Base-by-base conservation (phyloP, 306 rosid species). In the Canavalia gladiata region DNA sequence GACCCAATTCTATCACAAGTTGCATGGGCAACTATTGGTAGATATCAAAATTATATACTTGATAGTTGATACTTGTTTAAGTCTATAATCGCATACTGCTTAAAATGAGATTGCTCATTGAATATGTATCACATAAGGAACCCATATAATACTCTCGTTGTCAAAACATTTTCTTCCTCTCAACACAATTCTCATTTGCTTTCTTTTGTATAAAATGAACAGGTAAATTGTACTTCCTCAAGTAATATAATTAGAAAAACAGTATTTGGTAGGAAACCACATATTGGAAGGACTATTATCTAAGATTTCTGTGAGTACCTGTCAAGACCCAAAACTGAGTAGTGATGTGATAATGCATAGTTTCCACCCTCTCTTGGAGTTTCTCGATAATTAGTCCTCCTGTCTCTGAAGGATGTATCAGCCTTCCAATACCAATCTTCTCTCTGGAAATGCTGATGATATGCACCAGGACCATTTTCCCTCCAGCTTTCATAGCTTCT, bases 351-450 rank as follows among this genome's bases (percentile, higher is more conserved):
- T 68, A 93, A 83, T 45, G 90, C 90, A 81, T 89, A 91, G 87
- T 85, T 85, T 39, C 84, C 78, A 57, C 84, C 84, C 62, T 87
- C 91, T 72, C 89, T 88, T 42, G 99, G 94, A 84, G 84, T 43
- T 84, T 92, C 91, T 75, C 82, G 87, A 86, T 88, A 87, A 81
- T 85, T 87, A 71, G 90, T 80, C 83, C 90, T 87, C 68, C 82
- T 82, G 77, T 93, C 91, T 75, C 81, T 90, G 71, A 83, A 87
- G 72, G 96, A 90, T 43, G 91, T 68, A 74, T 90, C 95, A 12
- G 97, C 29, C 85, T 96, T 92, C 99, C 99, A 96, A 84, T 96
- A 96, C 99, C 99, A 96, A 83, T 96, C 99, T 18, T 96, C 98
- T 81, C 98, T 88, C 86, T 91, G 98, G 74, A 80, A 91, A 56